Evolutionary conservation across 208 protist species (phyloP).

Genomic region (Leishmania mexicana): DNA sequence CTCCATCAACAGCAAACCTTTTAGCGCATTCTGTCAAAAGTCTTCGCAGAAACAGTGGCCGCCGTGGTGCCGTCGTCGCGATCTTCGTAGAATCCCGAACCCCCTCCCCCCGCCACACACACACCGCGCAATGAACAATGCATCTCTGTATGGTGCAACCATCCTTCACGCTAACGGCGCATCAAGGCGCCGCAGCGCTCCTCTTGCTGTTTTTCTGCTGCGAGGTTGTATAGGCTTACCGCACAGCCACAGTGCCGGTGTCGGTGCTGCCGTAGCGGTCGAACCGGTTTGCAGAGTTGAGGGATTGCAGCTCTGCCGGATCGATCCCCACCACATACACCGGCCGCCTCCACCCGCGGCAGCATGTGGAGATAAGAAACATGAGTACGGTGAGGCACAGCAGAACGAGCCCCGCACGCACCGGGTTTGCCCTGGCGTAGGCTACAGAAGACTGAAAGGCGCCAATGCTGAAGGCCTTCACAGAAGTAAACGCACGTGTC

Average conservation of each 20-base stretch:
- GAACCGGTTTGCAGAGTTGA: constrained; percentile 19
- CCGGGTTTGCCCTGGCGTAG: constrained; percentile 20
- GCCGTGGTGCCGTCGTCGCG: not conserved
- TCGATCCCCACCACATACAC: constrained; percentile 50
- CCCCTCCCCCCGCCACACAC: not conserved
- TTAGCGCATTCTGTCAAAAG: not conserved
- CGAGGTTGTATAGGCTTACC: not conserved
- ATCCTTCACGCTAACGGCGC: not conserved
- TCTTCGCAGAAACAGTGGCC: not conserved
- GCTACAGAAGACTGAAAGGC: not conserved
- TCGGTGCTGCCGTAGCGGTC: constrained; percentile 39
- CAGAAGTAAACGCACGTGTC: not conserved
- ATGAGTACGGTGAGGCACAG: constrained; percentile 19
- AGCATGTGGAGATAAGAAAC: constrained; percentile 25
- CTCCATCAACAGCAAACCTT: not conserved
- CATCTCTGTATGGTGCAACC: not conserved
- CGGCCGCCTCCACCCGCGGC: constrained; percentile 33
- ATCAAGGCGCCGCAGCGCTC: not conserved
- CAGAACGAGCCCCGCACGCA: not conserved
- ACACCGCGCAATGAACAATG: not conserved
- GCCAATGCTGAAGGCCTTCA: not conserved
- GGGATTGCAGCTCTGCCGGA: constrained; percentile 45
- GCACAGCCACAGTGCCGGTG: constrained; percentile 16
- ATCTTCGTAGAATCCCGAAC: not conserved
- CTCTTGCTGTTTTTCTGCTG: not conserved